Evolutionary conservation across 768 basidiomycete species (phyloP).

Genomic region (Baorangia bicolor): DNA sequence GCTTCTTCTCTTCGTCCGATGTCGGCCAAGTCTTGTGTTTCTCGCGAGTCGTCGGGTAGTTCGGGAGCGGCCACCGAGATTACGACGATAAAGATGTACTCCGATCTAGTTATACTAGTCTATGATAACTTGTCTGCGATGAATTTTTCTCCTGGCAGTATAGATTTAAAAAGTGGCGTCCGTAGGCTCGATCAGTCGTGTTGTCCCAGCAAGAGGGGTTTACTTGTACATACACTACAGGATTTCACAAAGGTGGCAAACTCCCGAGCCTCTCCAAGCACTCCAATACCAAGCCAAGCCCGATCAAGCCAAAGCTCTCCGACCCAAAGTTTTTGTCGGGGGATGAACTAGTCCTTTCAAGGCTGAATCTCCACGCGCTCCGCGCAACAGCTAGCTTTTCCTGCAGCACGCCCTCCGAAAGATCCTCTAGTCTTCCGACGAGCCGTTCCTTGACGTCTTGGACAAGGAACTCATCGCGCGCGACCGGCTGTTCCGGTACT

Average conservation of each 20-base stretch:
- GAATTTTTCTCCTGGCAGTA: background rate
- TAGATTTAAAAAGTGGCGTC: background rate
- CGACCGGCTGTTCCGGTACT: background rate
- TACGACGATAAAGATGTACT: background rate
- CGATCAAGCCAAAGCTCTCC: no score
- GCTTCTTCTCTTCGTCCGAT: slow-evolving; percentile 48
- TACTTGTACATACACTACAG: no score
- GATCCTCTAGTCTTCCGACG: no score
- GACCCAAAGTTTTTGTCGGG: no score
- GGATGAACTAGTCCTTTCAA: no score
- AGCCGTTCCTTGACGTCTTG: background rate
- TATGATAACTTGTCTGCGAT: background rate
- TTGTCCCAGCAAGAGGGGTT: no score
- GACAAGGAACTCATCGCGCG: background rate
- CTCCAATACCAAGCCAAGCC: no score
- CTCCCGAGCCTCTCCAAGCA: no score
- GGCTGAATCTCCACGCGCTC: background rate
- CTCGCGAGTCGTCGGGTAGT: slow-evolving; percentile 41
- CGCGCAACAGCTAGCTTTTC: no score
- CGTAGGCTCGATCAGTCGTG: background rate
- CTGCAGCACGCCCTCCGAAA: no score
- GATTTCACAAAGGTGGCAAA: no score
- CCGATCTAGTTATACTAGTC: background rate
- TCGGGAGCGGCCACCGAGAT: slow-evolving; percentile 27
- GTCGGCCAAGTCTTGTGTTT: slow-evolving; percentile 41